These are phyloP conservation scores for Cymbidium sinense DNA, from an alignment of 106 monocot species.

Conservation along the genomic window DNA sequence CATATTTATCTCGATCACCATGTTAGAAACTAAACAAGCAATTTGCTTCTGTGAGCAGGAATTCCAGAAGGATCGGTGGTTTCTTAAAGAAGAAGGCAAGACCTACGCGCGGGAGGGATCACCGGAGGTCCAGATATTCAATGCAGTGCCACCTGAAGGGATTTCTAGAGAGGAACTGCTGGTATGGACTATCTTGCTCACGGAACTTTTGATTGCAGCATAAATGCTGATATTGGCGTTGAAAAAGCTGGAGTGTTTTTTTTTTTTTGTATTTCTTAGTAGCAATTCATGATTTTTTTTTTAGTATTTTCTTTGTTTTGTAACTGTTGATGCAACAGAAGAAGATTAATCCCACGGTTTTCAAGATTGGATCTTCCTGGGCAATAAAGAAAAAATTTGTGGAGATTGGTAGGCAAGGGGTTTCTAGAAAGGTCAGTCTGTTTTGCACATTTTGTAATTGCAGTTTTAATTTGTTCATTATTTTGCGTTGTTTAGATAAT, in stretches of 20 bases:
- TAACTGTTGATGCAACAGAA: conserved; percentile 27
- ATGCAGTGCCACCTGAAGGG: conserved; percentile 59
- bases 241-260: not conserved
- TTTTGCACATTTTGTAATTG: not conserved
- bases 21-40: not conserved
- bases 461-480: not conserved
- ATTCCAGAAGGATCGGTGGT: conserved; percentile 48
- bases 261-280: not conserved
- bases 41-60: conserved; percentile 35
- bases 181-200: conserved; percentile 21
- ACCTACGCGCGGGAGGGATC: conserved; percentile 56
- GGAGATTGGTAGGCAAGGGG: conserved; percentile 41
- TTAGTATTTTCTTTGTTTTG: not conserved
- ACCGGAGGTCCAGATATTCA: conserved; percentile 60
- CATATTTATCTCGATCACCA: not conserved
- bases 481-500: not conserved
- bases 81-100: conserved; percentile 77
- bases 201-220: not conserved
- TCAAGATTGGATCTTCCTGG: conserved; percentile 57
- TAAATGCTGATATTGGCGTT: not conserved
- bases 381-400: conserved; percentile 81
- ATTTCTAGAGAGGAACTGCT: conserved; percentile 46
- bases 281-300: not conserved
- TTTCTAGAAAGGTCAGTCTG: conserved; percentile 50
- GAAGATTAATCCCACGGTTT: conserved; percentile 47